A percentile compares a stretch with the other conserved stretches of the same genome.
Conservation (phyloP, 73 alveolate genomes). For the Strombidium stylifer region DNA sequence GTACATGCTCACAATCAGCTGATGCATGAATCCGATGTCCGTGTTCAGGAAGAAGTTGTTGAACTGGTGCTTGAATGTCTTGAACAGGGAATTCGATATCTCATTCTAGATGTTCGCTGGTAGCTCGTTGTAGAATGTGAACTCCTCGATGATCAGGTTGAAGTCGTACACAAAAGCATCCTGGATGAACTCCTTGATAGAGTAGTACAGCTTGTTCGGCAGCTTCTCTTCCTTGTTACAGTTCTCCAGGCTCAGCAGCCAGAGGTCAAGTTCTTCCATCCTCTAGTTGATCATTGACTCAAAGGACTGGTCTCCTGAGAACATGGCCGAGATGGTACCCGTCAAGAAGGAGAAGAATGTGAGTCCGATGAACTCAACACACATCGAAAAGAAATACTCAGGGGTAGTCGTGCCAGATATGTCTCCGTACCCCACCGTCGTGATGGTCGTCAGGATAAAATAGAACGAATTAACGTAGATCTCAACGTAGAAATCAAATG, state of each 20-base stretch:
- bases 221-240: neutral
- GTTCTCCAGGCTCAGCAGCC: constrained; percentile 8
- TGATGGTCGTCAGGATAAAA: no score
- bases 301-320: neutral
- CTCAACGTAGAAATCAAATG: no score
- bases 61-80: neutral
- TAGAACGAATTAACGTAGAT: no score
- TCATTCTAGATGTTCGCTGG: neutral
- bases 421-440: no score
- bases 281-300: neutral
- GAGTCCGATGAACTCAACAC: neutral
- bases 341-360: constrained; percentile 10
- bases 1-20: no score
- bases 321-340: neutral
- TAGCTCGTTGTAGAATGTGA: neutral
- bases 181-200: neutral
- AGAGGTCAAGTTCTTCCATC: neutral
- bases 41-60: neutral
- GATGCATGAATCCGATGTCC: neutral
- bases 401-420: no score
- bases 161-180: no score
- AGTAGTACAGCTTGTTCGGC: neutral
- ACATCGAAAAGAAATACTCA: no score
- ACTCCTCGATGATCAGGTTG: constrained; percentile 4
- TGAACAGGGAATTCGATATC: neutral